phyloP scores from a whole-genome alignment of 202 grass and related monocot genomes.

The Musa balbisiana region DNA sequence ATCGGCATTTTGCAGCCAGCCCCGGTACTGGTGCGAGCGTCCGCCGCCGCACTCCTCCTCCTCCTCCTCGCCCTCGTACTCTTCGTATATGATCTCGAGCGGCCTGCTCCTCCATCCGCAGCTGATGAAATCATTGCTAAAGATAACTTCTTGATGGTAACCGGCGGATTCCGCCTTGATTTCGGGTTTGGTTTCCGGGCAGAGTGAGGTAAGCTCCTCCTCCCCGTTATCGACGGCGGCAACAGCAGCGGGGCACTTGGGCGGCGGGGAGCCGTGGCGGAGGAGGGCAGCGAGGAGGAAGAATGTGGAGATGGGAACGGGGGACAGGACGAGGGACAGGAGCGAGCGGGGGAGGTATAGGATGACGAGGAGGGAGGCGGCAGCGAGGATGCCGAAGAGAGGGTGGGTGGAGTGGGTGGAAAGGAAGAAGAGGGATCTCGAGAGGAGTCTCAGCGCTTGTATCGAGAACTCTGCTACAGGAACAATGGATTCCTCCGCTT shows the following conservation, averaged over 20 bases:
- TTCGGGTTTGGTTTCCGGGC: background rate
- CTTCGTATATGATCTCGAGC: conserved; percentile 90
- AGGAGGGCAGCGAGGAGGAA: conserved; percentile 63
- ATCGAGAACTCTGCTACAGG: background rate
- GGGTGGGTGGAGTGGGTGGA: conserved; percentile 37
- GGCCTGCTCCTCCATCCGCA: conserved; percentile 44
- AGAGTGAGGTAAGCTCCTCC: background rate
- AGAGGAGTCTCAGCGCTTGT: background rate
- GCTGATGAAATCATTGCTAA: conserved; percentile 41
- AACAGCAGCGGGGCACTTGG: background rate
- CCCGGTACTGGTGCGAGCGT: background rate
- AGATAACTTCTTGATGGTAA: conserved; percentile 23
- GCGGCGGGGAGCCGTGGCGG: conserved; percentile 43
- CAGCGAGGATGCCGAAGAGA: conserved; percentile 41
- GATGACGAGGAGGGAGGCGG: conserved; percentile 50
- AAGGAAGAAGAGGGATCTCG: conserved; percentile 18
- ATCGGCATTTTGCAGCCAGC: conserved; percentile 8
- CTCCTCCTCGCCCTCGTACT: conserved; percentile 60
- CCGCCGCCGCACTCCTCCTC: background rate
- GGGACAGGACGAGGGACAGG: conserved; percentile 49
- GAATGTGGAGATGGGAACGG: conserved; percentile 59
- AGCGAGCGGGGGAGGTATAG: conserved; percentile 83
- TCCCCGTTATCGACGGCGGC: background rate
- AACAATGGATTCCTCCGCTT: conserved; percentile 8
- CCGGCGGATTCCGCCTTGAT: background rate